Evolutionary conservation across 2,329 filamentous ascomycete species (phyloP).

Genomic region (Diaporthe velutina): DNA sequence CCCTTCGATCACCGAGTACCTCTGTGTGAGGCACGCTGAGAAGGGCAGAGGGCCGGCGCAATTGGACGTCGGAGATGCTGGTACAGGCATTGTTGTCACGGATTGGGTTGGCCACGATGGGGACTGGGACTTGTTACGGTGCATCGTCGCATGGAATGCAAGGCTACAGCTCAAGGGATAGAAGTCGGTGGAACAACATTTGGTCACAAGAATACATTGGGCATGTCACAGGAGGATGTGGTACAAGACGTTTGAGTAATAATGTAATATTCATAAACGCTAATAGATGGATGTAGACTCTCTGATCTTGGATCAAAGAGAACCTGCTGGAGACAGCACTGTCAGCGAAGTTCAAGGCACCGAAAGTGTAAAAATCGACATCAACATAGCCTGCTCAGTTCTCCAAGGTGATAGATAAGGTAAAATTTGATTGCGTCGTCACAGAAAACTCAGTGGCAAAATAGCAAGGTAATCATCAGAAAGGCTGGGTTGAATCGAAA

Average conservation of each 20-base stretch:
- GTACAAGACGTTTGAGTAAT: background rate
- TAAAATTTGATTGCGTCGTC: constrained; percentile 58
- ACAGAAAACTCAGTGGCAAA: constrained; percentile 64
- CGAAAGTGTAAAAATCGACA: constrained; percentile 29
- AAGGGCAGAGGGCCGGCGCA: constrained; percentile 62
- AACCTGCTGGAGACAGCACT: constrained; percentile 2
- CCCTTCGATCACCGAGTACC: constrained; percentile 76
- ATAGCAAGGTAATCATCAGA: constrained; percentile 65
- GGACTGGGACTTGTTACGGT: constrained; percentile 91
- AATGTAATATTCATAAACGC: constrained; percentile 6
- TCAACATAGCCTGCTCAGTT: constrained; percentile 62
- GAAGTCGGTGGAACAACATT: background rate
- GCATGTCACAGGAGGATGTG: background rate
- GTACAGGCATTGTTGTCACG: constrained; percentile 89
- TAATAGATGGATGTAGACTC: constrained; percentile 29
- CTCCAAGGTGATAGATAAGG: constrained; percentile 69
- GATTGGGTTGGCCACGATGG: constrained; percentile 92
- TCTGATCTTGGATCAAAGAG: background rate
- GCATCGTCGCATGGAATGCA: constrained; percentile 92
- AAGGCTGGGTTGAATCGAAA: constrained; percentile 48
- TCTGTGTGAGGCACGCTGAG: constrained; percentile 70
- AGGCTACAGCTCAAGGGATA: constrained; percentile 63
- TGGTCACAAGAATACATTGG: background rate
- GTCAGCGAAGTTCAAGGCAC: constrained; percentile 30
- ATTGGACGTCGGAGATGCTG: constrained; percentile 74